phyloP scores from a whole-genome alignment of 108 stramenopile genomes.

The Fragilariopsis cylindrus region DNA sequence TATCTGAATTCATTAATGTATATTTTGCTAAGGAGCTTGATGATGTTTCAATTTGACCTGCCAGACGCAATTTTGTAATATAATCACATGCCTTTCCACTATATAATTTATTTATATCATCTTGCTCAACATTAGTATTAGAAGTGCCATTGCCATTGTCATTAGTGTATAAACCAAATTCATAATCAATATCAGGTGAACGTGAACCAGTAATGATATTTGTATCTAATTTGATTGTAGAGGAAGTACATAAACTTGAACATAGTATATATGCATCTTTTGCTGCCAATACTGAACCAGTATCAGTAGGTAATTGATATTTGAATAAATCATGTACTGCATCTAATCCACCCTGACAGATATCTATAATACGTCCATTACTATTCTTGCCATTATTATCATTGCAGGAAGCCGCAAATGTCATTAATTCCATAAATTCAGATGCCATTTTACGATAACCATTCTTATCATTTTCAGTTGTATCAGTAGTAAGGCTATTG shows the following conservation, averaged over 20 bases:
- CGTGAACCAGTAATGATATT: conserved; percentile 16
- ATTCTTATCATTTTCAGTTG: too few relatives aligned
- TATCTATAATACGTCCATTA: conserved; percentile 17
- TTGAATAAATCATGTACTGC: conserved; percentile 34
- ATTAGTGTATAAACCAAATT: conserved; percentile 24
- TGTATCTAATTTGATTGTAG: conserved; percentile 13
- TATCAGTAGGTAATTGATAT: conserved; percentile 16
- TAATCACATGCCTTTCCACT: conserved; percentile 22
- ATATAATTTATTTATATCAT: conserved; percentile 12
- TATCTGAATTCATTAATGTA: conserved; percentile 14
- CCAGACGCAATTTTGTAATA: conserved; percentile 16
- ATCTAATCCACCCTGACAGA: conserved; percentile 43
- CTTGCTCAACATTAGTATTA: background rate
- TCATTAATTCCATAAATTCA: conserved; percentile 24
- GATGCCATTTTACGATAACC: conserved; percentile 27
- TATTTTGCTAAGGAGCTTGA: conserved; percentile 20
- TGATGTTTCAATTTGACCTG: conserved; percentile 39
- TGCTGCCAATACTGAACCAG: conserved; percentile 8
- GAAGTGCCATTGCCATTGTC: background rate
- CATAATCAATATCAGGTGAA: conserved; percentile 28
- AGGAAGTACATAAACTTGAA: background rate
- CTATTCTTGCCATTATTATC: too few relatives aligned
- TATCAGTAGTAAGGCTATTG: too few relatives aligned
- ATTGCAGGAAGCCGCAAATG: background rate
- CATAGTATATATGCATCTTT: conserved; percentile 36